Evolutionary conservation across 306 rosid species (phyloP).

Genomic region (Begonia loranthoides): DNA sequence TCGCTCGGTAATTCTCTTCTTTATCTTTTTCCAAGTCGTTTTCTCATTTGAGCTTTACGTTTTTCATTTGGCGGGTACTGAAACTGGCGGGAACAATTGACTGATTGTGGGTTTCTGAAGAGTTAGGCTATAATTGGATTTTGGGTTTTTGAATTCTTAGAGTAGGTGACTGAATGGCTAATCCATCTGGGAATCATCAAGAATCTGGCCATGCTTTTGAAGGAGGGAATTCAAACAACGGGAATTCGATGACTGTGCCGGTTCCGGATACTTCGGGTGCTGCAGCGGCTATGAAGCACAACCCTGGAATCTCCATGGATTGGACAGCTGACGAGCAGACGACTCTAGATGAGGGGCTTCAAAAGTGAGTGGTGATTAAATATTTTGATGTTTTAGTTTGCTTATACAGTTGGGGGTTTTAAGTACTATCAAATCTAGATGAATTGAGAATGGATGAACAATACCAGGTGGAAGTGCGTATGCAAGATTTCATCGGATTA

Average conservation of each 20-base stretch:
- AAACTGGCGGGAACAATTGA: conserved; percentile 66
- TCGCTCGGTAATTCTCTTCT: neutral
- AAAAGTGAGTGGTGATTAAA: conserved; percentile 36
- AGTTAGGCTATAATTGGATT: conserved; percentile 13
- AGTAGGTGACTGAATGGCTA: conserved; percentile 41
- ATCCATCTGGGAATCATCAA: conserved; percentile 61
- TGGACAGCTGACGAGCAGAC: conserved; percentile 83
- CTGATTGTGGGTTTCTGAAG: neutral
- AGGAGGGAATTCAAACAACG: conserved; percentile 38
- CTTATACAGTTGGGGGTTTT: neutral
- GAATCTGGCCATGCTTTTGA: conserved; percentile 60
- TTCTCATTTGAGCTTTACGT: neutral
- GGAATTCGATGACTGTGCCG: conserved; percentile 32
- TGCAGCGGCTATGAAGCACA: conserved; percentile 63
- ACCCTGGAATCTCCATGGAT: conserved; percentile 79
- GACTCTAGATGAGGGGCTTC: conserved; percentile 67
- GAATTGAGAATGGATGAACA: too few relatives aligned
- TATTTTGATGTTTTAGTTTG: neutral
- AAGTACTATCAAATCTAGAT: too few relatives aligned
- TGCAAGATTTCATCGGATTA: too few relatives aligned
- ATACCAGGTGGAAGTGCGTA: too few relatives aligned
- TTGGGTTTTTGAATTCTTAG: conserved; percentile 2
- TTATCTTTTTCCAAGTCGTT: neutral
- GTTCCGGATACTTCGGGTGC: conserved; percentile 52
- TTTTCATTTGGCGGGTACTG: conserved; percentile 6